These are phyloP conservation scores for Favolaschia claudopus DNA, from an alignment of 768 basidiomycete genomes.

Conservation along the genomic window DNA sequence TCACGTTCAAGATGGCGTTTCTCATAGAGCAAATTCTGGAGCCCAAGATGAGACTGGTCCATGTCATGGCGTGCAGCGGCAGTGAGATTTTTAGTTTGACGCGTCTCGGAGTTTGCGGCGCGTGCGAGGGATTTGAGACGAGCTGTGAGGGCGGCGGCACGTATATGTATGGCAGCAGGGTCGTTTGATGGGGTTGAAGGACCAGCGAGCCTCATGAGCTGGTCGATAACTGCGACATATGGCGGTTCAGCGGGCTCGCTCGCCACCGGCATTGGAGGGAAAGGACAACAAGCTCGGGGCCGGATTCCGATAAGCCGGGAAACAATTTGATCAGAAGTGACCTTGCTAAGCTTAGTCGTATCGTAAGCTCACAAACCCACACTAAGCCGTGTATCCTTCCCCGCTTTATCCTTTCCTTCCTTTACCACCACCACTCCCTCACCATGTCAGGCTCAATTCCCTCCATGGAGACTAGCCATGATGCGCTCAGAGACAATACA, in stretches of 20 bases:
- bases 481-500: constrained; percentile 86
- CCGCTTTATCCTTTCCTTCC: constrained; percentile 4
- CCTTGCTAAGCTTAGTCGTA: too few species aligned
- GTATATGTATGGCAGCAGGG: constrained; percentile 60
- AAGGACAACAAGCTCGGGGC: too few species aligned
- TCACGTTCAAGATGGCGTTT: constrained; percentile 90
- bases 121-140: constrained; percentile 84
- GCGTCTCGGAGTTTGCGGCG: constrained; percentile 73
- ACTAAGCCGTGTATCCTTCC: background rate
- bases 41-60: constrained; percentile 87
- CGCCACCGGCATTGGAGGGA: constrained; percentile 36
- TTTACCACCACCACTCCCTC: constrained; percentile 47
- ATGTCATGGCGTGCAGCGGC: constrained; percentile 86
- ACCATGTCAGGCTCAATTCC: constrained; percentile 83
- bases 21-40: constrained; percentile 90
- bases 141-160: constrained; percentile 78
- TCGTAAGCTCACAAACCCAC: too few species aligned
- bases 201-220: constrained; percentile 69
- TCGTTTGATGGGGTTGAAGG: constrained; percentile 52
- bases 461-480: constrained; percentile 80
- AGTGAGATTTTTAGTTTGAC: constrained; percentile 70
- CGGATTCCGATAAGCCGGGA: too few species aligned
- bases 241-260: constrained; percentile 31
- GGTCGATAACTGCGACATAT: constrained; percentile 63
- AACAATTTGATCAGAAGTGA: too few species aligned